Percentiles rank a stretch among this genome's conserved stretches.
These are phyloP conservation scores for Ceratocystis albifundus DNA, from an alignment of 2,329 filamentous ascomycete species.

Conservation along the genomic window DNA sequence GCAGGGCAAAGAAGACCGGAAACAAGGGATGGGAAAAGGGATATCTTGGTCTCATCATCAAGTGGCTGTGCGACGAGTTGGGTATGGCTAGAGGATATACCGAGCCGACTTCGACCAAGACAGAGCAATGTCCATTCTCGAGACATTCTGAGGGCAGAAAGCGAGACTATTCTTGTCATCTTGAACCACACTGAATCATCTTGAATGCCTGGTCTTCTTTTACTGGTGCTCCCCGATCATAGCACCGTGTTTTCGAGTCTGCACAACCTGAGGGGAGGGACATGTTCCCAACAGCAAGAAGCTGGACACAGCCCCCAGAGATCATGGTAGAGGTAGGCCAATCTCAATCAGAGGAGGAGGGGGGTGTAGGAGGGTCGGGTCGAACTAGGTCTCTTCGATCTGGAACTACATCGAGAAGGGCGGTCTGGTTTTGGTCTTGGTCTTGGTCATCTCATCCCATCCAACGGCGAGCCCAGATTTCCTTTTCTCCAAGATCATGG, in stretches of 20 bases:
- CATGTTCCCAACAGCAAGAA: not conserved
- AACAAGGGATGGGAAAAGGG: not conserved
- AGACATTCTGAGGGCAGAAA: not conserved
- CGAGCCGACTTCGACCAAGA: not conserved
- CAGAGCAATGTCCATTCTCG: not conserved
- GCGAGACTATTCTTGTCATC: not conserved
- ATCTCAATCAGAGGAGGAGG: not conserved
- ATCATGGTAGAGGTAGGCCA: not conserved
- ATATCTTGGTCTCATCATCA: not conserved
- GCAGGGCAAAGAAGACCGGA: not conserved
- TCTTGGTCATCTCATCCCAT: not conserved
- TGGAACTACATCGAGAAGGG: conserved; percentile 1
- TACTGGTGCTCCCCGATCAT: no score
- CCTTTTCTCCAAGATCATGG: not conserved
- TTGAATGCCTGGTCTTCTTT: not conserved
- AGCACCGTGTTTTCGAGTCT: no score
- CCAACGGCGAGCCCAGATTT: not conserved
- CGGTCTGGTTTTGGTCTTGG: not conserved
- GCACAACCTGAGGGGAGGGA: not conserved
- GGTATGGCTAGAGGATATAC: not conserved
- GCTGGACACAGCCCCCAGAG: not conserved
- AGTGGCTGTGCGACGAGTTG: not conserved
- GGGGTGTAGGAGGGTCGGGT: not conserved
- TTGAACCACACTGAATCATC: not conserved
- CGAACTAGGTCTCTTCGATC: not conserved